Evolutionary conservation across 1,284 basidiomycete genomes (phyloP).

Genomic region (Xerocomus cyaneibrunnescens): DNA sequence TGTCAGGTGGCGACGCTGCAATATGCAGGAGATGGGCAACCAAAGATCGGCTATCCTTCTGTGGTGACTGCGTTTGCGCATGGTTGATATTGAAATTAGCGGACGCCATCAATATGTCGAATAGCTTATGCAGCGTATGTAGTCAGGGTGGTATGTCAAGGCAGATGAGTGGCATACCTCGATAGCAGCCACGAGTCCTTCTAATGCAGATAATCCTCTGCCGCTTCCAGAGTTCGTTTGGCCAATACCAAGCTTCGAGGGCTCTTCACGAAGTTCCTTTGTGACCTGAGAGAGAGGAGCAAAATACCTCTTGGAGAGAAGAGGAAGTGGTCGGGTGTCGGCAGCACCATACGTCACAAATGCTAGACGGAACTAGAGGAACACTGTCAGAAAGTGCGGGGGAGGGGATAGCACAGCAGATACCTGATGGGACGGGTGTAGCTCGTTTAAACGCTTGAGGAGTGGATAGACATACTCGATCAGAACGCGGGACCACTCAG

Average conservation of each 20-base stretch:
- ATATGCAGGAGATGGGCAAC: constrained; percentile 61
- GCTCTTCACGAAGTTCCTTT: constrained; percentile 50
- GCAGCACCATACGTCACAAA: constrained; percentile 57
- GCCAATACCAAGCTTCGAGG: constrained; percentile 53
- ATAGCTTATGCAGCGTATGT: constrained; percentile 21
- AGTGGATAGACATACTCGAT: constrained; percentile 52
- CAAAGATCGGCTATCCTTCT: constrained; percentile 35
- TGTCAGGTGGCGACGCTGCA: constrained; percentile 55
- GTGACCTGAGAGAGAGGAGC: constrained; percentile 38
- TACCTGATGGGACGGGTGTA: constrained; percentile 38
- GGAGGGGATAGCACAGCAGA: constrained; percentile 6
- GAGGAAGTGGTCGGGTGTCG: constrained; percentile 51
- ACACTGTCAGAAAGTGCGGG: constrained; percentile 5
- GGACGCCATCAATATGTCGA: constrained; percentile 32
- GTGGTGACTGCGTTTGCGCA: constrained; percentile 22
- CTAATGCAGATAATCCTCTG: constrained; percentile 65
- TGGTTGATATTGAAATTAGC: constrained; percentile 14
- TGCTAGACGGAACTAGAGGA: constrained; percentile 49
- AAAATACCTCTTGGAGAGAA: constrained; percentile 60
- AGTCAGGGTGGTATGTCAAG: not conserved
- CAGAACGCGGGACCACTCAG: constrained; percentile 53
- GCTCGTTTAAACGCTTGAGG: constrained; percentile 52
- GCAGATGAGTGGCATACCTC: constrained; percentile 48
- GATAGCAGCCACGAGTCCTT: constrained; percentile 67
- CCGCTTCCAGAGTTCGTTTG: constrained; percentile 48